These are phyloP conservation scores for Guadua angustifolia DNA, from an alignment of 176 grass and related monocot genomes.

Conservation along the genomic window DNA sequence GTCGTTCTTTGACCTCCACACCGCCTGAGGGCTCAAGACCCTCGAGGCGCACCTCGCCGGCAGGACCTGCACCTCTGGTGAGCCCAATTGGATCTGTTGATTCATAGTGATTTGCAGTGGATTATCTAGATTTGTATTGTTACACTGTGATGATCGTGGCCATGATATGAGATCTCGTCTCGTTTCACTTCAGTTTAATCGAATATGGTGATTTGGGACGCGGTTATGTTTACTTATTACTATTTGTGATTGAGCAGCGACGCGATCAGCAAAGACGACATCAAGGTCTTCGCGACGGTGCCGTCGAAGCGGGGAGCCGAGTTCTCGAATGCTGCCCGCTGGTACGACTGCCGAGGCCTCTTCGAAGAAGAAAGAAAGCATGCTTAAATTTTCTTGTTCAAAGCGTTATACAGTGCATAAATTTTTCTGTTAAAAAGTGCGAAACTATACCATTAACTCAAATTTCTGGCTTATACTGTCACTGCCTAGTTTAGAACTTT, in stretches of 20 bases:
- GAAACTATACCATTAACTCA: neutral
- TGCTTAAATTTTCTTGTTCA: neutral
- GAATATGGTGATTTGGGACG: neutral
- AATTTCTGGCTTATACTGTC: neutral
- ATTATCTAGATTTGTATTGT: neutral
- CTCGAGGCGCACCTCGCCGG: constrained; percentile 73
- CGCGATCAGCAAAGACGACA: constrained; percentile 75
- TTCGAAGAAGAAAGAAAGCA: constrained; percentile 88
- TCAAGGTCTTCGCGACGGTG: constrained; percentile 75
- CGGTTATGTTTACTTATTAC: neutral
- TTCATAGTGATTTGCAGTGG: too few species aligned
- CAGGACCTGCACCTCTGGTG: constrained; percentile 69
- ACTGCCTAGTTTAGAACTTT: neutral
- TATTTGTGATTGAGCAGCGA: constrained; percentile 46
- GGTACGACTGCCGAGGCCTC: constrained; percentile 66
- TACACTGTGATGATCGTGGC: neutral
- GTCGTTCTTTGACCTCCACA: constrained; percentile 76
- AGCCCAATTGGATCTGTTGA: too few species aligned
- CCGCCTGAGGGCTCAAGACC: constrained; percentile 62
- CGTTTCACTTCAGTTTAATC: neutral
- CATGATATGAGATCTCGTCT: neutral
- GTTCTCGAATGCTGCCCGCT: constrained; percentile 67
- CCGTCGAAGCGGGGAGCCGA: constrained; percentile 62
- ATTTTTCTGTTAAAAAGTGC: neutral
- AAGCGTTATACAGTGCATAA: neutral